A percentile compares a stretch with the other conserved stretches of the same genome.
These are phyloP conservation scores for Mycena galopus DNA, from an alignment of 768 basidiomycete genomes.

Conservation along the genomic window DNA sequence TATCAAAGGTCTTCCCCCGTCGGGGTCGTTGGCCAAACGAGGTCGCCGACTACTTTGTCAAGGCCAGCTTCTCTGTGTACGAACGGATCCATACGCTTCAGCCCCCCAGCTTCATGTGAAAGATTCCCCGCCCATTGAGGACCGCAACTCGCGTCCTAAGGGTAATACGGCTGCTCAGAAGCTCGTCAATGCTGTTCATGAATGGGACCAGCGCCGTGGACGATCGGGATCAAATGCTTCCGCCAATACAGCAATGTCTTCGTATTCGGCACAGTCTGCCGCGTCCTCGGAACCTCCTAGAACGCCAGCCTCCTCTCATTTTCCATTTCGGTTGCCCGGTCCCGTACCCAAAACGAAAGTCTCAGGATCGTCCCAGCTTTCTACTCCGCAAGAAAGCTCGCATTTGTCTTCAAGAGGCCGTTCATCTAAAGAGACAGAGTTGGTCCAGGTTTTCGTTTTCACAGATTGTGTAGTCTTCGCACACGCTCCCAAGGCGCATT, in stretches of 20 bases:
- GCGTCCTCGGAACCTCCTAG: constrained; percentile 19
- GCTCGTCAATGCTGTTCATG: constrained; percentile 57
- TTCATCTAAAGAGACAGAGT: background rate
- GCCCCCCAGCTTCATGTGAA: background rate
- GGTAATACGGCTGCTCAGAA: constrained; percentile 2
- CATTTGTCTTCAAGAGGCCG: background rate
- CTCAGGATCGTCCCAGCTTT: background rate
- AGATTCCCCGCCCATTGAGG: background rate
- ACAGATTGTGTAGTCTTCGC: constrained; percentile 32
- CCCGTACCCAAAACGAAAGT: background rate
- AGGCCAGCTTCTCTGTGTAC: constrained; percentile 63
- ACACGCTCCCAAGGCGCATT: constrained; percentile 10
- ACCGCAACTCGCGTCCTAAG: background rate
- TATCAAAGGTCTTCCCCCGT: constrained; percentile 70
- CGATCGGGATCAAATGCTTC: constrained; percentile 53
- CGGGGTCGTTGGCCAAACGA: constrained; percentile 70
- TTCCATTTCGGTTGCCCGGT: constrained; percentile 1
- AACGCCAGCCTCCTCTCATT: constrained; percentile 26
- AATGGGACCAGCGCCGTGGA: constrained; percentile 57
- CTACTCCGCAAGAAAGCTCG: background rate
- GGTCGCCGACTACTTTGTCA: constrained; percentile 83
- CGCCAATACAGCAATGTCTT: constrained; percentile 10
- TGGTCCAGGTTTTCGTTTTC: constrained; percentile 34
- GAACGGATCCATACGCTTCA: background rate
- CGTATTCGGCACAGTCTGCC: constrained; percentile 12